A percentile compares a stretch with the other conserved stretches of the same genome.
Evolutionary conservation across 805 yeast species (phyloP).

Genomic region (Ogataea philodendri): DNA sequence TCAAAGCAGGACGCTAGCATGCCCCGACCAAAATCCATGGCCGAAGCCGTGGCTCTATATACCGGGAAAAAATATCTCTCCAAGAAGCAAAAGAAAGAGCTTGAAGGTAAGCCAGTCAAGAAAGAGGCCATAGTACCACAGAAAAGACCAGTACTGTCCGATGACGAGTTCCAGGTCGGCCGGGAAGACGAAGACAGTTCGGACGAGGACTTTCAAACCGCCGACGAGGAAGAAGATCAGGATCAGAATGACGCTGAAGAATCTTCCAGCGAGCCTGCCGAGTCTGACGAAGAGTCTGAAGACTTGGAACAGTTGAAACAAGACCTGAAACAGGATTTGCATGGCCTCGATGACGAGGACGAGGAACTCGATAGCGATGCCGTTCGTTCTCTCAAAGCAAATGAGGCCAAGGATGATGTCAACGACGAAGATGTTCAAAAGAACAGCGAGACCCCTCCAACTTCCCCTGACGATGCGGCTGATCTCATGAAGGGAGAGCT

Average conservation of each 20-base stretch:
- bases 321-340: conserved; percentile 33
- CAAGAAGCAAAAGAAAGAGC: conserved; percentile 41
- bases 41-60: conserved; percentile 58
- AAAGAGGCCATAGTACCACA: conserved; percentile 2
- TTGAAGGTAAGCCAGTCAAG: conserved; percentile 26
- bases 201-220: conserved; percentile 32
- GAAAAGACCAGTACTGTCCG: conserved; percentile 11
- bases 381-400: conserved; percentile 12
- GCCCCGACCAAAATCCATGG: conserved; percentile 46
- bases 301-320: conserved; percentile 24
- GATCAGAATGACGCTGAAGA: conserved; percentile 10
- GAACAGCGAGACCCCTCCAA: conserved; percentile 32
- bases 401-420: conserved; percentile 20
- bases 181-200: conserved; percentile 27
- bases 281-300: conserved; percentile 17
- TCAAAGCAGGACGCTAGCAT: conserved; percentile 13
- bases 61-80: conserved; percentile 53
- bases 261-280: neutral
- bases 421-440: conserved; percentile 25
- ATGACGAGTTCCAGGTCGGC: conserved; percentile 11
- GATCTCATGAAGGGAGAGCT: conserved; percentile 19
- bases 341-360: conserved; percentile 32
- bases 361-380: conserved; percentile 18
- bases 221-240: conserved; percentile 26
- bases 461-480: conserved; percentile 34